Conservation (phyloP, 2,329 filamentous ascomycete genomes). For the Clonostachys rosea region DNA sequence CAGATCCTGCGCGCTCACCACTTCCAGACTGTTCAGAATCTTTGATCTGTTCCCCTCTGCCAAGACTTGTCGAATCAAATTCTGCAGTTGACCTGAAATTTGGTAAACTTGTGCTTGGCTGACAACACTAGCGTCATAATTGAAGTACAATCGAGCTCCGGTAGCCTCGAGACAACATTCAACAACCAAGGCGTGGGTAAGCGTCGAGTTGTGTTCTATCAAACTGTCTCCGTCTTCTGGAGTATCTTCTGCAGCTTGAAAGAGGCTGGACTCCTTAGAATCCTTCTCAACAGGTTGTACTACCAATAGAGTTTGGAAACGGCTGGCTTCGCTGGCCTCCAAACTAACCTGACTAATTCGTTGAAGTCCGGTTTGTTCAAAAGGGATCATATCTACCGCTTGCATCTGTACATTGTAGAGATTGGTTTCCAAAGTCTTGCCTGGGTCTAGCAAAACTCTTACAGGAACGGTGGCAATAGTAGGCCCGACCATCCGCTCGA, state of each 20-base stretch:
- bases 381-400: conserved; percentile 6
- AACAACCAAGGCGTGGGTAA: neutral
- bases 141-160: neutral
- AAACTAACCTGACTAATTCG: conserved; percentile 5
- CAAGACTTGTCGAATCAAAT: neutral
- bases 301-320: conserved; percentile 5
- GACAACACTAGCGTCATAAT: neutral
- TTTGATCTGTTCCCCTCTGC: neutral
- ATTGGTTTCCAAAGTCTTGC: conserved; percentile 30
- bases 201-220: neutral
- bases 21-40: neutral
- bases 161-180: neutral
- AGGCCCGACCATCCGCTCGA: conserved; percentile 15
- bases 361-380: conserved; percentile 9
- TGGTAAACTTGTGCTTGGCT: neutral
- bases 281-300: conserved; percentile 5
- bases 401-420: conserved; percentile 14
- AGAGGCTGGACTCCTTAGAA: neutral
- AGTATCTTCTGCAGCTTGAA: neutral
- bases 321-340: conserved; percentile 1
- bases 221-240: no score
- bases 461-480: conserved; percentile 18
- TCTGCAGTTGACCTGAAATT: neutral
- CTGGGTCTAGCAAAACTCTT: conserved; percentile 9
- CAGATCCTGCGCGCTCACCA: neutral